A percentile compares a stretch with the other conserved stretches of the same genome.
These are phyloP conservation scores for Tulasnella sp. DNA, from an alignment of 768 basidiomycete species.

Conservation along the genomic window DNA sequence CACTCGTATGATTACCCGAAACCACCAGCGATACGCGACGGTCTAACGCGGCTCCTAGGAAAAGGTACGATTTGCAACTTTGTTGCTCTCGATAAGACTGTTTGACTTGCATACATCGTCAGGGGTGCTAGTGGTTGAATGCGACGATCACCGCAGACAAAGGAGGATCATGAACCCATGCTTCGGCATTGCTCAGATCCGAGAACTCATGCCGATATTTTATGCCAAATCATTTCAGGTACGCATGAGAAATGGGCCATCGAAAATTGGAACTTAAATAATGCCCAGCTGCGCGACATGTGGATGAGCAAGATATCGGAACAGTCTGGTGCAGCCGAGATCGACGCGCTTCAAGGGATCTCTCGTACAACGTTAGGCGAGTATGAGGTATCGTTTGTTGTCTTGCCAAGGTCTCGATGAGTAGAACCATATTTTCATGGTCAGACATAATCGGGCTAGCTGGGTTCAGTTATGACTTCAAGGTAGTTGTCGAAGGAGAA, in stretches of 20 bases:
- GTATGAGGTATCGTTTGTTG: neutral
- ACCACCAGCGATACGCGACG: neutral
- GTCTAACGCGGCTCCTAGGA: neutral
- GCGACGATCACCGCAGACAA: neutral
- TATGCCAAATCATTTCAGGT: conserved; percentile 43
- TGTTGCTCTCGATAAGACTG: neutral
- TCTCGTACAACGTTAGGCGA: conserved; percentile 20
- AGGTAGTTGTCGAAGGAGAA: conserved; percentile 24
- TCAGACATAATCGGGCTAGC: neutral
- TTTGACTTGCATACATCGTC: neutral
- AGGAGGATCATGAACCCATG: conserved; percentile 39
- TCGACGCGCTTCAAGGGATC: neutral
- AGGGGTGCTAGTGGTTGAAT: neutral
- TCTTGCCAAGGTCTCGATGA: too few species aligned
- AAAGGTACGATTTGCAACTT: neutral
- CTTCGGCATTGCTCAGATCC: conserved; percentile 49
- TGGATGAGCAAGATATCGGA: neutral
- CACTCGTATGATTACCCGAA: conserved; percentile 14
- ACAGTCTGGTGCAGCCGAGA: neutral
- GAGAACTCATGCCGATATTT: conserved; percentile 48
- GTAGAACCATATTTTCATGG: too few species aligned
- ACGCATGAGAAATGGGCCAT: neutral
- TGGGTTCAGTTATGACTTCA: conserved; percentile 29
- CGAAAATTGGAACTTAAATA: neutral
- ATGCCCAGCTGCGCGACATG: neutral